Percentiles rank a stretch among this genome's conserved stretches.
Evolutionary conservation across 2,329 filamentous ascomycete species (phyloP).

Genomic region (Emergomyces orientalis): DNA sequence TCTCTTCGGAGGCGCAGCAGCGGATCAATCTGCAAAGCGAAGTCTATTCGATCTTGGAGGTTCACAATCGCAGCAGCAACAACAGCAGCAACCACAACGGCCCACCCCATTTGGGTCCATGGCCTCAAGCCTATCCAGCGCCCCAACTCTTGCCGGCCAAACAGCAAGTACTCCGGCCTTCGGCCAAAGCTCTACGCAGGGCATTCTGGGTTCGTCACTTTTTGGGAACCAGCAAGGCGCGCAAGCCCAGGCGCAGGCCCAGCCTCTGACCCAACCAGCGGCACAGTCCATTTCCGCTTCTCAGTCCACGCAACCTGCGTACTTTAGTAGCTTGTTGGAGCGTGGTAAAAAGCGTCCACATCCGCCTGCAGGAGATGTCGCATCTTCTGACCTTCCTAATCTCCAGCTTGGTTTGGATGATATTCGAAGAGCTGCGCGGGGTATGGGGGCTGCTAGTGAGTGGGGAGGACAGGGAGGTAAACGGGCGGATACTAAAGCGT

Average conservation of each 20-base stretch:
- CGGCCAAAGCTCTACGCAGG: conserved; percentile 15
- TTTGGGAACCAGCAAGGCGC: conserved; percentile 19
- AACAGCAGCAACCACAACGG: background rate
- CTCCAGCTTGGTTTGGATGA: conserved; percentile 88
- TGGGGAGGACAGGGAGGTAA: conserved; percentile 38
- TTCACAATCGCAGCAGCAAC: conserved; percentile 9
- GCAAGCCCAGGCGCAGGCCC: conserved; percentile 19
- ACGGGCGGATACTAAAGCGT: conserved; percentile 45
- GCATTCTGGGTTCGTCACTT: conserved; percentile 19
- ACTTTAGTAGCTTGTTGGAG: conserved; percentile 56
- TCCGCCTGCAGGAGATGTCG: conserved; percentile 41
- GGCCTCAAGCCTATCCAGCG: background rate
- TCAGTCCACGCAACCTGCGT: conserved; percentile 44
- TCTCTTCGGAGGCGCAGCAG: conserved; percentile 5
- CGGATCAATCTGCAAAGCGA: conserved; percentile 13
- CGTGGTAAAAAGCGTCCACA: conserved; percentile 58
- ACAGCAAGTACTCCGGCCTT: conserved; percentile 5
- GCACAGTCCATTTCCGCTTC: conserved; percentile 20
- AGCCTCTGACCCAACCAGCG: conserved; percentile 19
- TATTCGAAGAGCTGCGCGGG: conserved; percentile 66
- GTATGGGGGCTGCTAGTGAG: conserved; percentile 60
- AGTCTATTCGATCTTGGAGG: conserved; percentile 9
- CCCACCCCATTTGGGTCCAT: conserved; percentile 5
- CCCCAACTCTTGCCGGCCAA: conserved; percentile 5
- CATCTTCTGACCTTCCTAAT: conserved; percentile 70